phyloP scores from a whole-genome alignment of 352 stramenopile genomes.

The Pythium insidiosum region DNA sequence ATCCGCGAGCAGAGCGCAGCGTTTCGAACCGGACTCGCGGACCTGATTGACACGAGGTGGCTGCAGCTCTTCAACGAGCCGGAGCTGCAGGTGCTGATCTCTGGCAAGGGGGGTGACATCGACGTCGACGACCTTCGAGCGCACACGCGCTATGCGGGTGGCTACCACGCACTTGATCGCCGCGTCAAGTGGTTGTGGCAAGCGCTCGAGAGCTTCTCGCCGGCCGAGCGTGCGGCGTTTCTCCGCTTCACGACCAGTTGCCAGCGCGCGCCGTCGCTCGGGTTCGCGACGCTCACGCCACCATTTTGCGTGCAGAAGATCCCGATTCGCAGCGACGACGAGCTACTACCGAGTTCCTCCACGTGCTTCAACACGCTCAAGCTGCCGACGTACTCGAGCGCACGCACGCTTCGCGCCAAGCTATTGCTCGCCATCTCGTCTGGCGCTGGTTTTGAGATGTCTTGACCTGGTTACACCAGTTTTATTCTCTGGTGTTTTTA shows the following conservation, averaged over 20 bases:
- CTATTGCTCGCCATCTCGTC: conserved; percentile 92
- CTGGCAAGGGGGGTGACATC: conserved; percentile 45
- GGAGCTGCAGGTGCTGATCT: conserved; percentile 95
- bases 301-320: conserved; percentile 90
- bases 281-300: conserved; percentile 90
- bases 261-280: conserved; percentile 91
- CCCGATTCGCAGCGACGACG: conserved; percentile 54
- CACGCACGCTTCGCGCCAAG: conserved; percentile 91
- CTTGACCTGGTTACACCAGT: conserved; percentile 43
- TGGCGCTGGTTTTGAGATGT: conserved; percentile 95
- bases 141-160: conserved; percentile 88
- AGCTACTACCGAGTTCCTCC: conserved; percentile 88
- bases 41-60: conserved; percentile 91
- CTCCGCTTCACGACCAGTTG: conserved; percentile 95
- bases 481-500: conserved; percentile 1
- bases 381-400: conserved; percentile 93
- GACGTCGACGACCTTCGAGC: conserved; percentile 78
- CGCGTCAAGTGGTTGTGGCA: conserved; percentile 65
- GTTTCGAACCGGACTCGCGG: conserved; percentile 88
- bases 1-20: conserved; percentile 88
- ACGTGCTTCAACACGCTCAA: conserved; percentile 99
- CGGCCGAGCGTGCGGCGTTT: conserved; percentile 84
- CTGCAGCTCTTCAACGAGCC: conserved; percentile 95
- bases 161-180: conserved; percentile 89
- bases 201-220: conserved; percentile 59